These are phyloP conservation scores for Epichloe festucae DNA, from an alignment of 2,329 filamentous ascomycete species.

Conservation along the genomic window DNA sequence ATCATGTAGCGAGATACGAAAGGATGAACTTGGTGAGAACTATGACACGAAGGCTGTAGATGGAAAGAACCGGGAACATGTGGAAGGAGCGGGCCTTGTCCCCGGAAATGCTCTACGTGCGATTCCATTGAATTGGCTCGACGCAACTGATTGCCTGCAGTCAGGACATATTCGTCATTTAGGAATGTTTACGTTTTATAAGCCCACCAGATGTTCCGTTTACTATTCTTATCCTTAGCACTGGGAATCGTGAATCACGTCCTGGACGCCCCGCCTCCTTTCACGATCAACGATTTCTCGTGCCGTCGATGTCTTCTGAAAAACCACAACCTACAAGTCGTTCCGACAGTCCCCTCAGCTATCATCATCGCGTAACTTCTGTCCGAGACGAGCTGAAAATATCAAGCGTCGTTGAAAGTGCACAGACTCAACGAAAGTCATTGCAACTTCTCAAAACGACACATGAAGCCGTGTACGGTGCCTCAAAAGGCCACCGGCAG, in stretches of 20 bases:
- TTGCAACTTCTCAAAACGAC: not conserved
- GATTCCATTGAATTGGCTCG: not conserved
- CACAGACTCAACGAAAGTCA: not conserved
- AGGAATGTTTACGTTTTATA: not conserved
- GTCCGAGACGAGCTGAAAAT: not conserved
- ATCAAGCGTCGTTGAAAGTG: not conserved
- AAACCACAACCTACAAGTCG: not conserved
- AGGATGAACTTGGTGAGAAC: no score
- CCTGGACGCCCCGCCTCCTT: not conserved
- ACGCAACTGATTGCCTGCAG: not conserved
- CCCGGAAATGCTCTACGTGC: not conserved
- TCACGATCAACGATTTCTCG: not conserved
- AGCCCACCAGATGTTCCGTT: not conserved
- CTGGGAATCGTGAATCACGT: not conserved
- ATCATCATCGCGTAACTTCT: not conserved
- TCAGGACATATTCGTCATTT: not conserved
- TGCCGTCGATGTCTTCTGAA: not conserved
- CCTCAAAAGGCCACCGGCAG: not conserved
- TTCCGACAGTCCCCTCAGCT: not conserved
- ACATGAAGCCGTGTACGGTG: not conserved
- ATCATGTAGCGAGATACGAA: no score
- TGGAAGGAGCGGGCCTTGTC: not conserved
- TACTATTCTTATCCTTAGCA: not conserved
- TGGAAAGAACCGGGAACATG: not conserved
- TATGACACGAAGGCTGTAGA: not conserved